Conservation (phyloP, 208 protist species). For the Jaenimonas drosophilae region DNA sequence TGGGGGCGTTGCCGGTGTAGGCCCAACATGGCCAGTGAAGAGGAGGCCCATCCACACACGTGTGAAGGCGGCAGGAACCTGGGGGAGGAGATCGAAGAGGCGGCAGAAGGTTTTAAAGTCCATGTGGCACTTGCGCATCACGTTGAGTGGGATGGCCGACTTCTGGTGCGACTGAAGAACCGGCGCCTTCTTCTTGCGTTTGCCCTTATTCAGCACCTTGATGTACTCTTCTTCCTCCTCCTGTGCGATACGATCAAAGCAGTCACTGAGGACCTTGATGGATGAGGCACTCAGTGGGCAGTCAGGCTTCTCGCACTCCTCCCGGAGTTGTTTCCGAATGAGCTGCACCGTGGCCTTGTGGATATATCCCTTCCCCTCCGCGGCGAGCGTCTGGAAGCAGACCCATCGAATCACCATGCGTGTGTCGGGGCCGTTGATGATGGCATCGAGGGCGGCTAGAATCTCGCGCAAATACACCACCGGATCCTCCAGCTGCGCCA, state of each 20-base stretch:
- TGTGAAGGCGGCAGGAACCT: conserved; percentile 49
- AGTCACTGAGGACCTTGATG: conserved; percentile 55
- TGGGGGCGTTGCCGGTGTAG: not conserved
- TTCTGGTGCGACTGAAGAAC: conserved; percentile 36
- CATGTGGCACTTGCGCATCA: conserved; percentile 69
- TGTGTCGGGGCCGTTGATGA: conserved; percentile 48
- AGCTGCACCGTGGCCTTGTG: conserved; percentile 39
- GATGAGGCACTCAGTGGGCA: conserved; percentile 34
- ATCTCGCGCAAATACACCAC: conserved; percentile 27
- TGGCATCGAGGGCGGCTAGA: conserved; percentile 40
- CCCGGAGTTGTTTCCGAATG: conserved; percentile 18
- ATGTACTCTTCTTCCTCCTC: conserved; percentile 63
- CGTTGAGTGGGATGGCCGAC: conserved; percentile 46
- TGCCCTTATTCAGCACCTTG: conserved; percentile 26
- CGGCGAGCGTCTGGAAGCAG: conserved; percentile 46
- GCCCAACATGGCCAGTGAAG: conserved; percentile 9
- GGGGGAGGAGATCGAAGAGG: conserved; percentile 60
- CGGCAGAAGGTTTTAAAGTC: conserved; percentile 35
- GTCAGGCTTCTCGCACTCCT: conserved; percentile 17
- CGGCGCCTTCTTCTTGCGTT: conserved; percentile 21
- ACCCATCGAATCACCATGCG: conserved; percentile 41
- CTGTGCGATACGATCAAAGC: conserved; percentile 27
- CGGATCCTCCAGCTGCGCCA: conserved; percentile 9
- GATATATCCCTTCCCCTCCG: conserved; percentile 59
- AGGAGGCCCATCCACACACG: conserved; percentile 65